These are phyloP conservation scores for Spathaspora passalidarum DNA, from an alignment of 805 yeast genomes.

Conservation along the genomic window DNA sequence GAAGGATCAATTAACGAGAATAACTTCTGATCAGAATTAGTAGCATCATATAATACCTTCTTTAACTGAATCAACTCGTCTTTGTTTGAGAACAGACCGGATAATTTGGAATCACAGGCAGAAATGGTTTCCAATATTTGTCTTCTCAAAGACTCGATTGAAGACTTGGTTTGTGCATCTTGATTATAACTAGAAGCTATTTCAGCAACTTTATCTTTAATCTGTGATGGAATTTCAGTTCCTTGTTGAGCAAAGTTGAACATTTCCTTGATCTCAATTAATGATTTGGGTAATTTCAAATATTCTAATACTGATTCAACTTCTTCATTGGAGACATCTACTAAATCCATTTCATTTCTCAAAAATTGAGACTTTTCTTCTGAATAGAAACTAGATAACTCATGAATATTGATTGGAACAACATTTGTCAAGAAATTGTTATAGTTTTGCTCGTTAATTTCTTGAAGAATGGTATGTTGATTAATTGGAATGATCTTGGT, in stretches of 20 bases:
- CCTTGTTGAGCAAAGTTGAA: conserved; percentile 11
- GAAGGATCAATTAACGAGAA: conserved; percentile 41
- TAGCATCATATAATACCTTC: conserved; percentile 59
- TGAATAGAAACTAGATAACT: conserved; percentile 80
- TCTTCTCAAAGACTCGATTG: conserved; percentile 29
- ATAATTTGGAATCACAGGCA: conserved; percentile 26
- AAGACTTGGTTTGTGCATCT: conserved; percentile 31
- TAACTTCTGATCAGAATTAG: conserved; percentile 55
- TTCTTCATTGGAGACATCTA: conserved; percentile 78
- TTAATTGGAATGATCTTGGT: conserved; percentile 57
- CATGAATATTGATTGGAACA: conserved; percentile 84
- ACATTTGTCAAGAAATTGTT: conserved; percentile 69
- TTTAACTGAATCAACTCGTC: conserved; percentile 58
- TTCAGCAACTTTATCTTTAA: conserved; percentile 16
- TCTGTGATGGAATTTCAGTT: conserved; percentile 1
- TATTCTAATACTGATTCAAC: conserved; percentile 76
- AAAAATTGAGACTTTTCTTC: conserved; percentile 81
- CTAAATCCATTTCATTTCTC: conserved; percentile 69
- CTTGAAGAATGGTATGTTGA: conserved; percentile 41
- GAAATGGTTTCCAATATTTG: conserved; percentile 34
- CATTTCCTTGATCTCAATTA: conserved; percentile 51
- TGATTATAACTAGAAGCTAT: conserved; percentile 24
- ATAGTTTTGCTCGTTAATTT: conserved; percentile 36
- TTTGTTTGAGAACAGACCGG: conserved; percentile 23
- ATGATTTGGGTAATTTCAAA: conserved; percentile 67